These are phyloP conservation scores for Candida loeiensis DNA, from an alignment of 805 yeast species.

Conservation along the genomic window DNA sequence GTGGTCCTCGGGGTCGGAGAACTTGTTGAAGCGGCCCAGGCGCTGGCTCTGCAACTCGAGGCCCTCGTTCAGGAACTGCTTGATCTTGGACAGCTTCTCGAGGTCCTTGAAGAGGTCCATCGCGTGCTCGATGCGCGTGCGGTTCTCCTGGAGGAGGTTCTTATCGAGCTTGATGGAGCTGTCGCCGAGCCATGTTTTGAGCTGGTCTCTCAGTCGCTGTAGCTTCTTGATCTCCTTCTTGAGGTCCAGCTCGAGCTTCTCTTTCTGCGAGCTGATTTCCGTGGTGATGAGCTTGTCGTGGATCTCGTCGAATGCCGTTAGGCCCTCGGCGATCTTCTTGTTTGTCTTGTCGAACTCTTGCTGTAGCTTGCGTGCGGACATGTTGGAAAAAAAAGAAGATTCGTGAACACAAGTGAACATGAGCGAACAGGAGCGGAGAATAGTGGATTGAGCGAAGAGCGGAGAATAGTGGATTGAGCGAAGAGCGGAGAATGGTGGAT, in stretches of 20 bases:
- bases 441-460: neutral
- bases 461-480: neutral
- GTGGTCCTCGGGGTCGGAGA: conserved; percentile 71
- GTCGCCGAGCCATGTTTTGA: conserved; percentile 90
- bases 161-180: conserved; percentile 80
- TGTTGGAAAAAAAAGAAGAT: conserved; percentile 11
- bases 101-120: conserved; percentile 96
- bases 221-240: conserved; percentile 93
- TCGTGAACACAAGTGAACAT: neutral
- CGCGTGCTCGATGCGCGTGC: conserved; percentile 72
- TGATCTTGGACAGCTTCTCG: conserved; percentile 88
- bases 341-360: conserved; percentile 91
- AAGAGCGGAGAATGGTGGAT: neutral
- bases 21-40: conserved; percentile 19
- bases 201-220: conserved; percentile 91
- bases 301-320: conserved; percentile 76
- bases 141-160: conserved; percentile 51
- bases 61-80: conserved; percentile 92
- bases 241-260: conserved; percentile 86
- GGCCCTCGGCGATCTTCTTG: conserved; percentile 86
- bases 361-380: conserved; percentile 46
- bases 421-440: neutral
- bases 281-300: conserved; percentile 81
- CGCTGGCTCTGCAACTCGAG: conserved; percentile 59
- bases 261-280: conserved; percentile 85